Base-by-base conservation (phyloP, 2,329 filamentous ascomycete genomes). In the Epichloe sylvatica region DNA sequence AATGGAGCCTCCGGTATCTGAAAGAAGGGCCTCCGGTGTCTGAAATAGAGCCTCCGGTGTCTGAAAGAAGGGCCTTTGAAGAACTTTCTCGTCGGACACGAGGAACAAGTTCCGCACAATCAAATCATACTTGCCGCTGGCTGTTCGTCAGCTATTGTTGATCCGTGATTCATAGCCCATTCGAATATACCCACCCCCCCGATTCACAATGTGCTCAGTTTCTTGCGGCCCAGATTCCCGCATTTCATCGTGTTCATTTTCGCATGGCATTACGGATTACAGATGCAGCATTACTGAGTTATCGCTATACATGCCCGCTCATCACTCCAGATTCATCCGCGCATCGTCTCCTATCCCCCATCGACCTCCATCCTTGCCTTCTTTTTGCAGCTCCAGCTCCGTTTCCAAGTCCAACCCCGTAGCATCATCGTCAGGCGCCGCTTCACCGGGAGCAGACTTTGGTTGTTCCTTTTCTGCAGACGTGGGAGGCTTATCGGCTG, bases 281-380 rank as follows among this genome's bases (percentile, higher is more conserved):
- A 30, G 12, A 47, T 9, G 42, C 33, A 42, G 37, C n/a, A 45
- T 35, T 30, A 39, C 35, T 25, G 36, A 17, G 42, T 33, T 35
- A 36, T 42, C 30, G 23, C 43, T 37, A 35, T n/a, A 23, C 2
- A 39, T 46, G 12, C n/a, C n/a, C 9, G 8, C 11, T 30, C 41
- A 11, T 59, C 63, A 91, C 64, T 91, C 87, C 56, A 94, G 69
- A 34, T 81, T 84, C 84, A 94, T 92, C 59, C 83, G 75, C 23
- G 84, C 80, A 60, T 94, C 88, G 62, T 95, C 89, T 1, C 86
- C 85, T 46, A 94, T 76, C 0, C 86, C 81, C 81, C 88, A 89
- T 58, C 79, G 77, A 3, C 66, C 76, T 56, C 70, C 81, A 56
- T 76, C 79, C 59, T 67, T 70, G 55, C 72, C 66, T 54, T 73